Conservation (phyloP, 139 green algal genomes). For the Dunaliella primolecta region DNA sequence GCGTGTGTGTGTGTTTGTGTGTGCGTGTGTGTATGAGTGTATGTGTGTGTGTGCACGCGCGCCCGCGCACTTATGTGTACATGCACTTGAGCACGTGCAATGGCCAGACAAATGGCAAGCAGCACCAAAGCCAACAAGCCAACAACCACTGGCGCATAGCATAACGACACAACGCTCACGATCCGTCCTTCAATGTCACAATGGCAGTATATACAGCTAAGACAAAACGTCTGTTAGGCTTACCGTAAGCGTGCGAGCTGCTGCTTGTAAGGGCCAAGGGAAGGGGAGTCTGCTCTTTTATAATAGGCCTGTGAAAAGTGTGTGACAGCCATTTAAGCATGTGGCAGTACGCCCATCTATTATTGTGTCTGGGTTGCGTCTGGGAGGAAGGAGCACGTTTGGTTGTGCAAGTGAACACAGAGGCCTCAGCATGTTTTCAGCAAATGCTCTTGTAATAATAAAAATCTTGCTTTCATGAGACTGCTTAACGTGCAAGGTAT, state of each 20-base stretch:
- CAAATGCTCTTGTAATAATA: too few relatives aligned
- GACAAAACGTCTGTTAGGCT: neutral
- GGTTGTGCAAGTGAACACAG: neutral
- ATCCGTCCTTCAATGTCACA: neutral
- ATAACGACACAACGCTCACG: too few relatives aligned
- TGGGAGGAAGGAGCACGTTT: neutral
- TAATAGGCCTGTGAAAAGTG: slow-evolving; percentile 65
- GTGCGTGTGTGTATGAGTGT: neutral
- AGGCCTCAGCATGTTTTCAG: neutral
- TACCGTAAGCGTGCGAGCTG: slow-evolving; percentile 68
- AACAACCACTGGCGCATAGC: neutral
- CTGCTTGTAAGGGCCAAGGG: slow-evolving; percentile 64
- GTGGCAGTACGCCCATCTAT: neutral
- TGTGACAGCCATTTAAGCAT: neutral
- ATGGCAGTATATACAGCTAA: neutral
- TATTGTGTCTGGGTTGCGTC: neutral
- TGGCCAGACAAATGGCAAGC: neutral
- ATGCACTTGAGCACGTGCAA: neutral
- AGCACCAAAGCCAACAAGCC: neutral
- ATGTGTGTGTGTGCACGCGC: neutral
- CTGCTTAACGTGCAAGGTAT: too few relatives aligned
- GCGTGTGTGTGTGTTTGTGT: neutral
- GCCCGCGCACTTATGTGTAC: neutral
- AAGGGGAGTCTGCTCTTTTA: slow-evolving; percentile 62
- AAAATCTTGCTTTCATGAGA: too few relatives aligned